Conservation (phyloP, 225 moss, liverwort and hornwort genomes). For the Lunularia cruciata region DNA sequence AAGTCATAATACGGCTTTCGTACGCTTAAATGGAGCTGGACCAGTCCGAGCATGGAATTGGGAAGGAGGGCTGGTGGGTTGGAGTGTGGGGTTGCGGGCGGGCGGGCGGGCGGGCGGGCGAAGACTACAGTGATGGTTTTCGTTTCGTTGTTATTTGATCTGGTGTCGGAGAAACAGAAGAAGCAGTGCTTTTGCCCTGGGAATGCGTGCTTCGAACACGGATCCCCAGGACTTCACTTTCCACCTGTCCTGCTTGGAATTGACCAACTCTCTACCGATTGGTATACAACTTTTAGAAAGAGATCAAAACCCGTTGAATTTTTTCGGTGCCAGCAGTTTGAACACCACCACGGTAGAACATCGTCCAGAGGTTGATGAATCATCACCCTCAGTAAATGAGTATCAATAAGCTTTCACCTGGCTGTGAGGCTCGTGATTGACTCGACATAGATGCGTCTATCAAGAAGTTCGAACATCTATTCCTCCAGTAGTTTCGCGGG, state of each 20-base stretch:
- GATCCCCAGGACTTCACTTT: conserved; percentile 3
- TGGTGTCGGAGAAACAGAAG: background rate
- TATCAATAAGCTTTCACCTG: background rate
- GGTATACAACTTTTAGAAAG: background rate
- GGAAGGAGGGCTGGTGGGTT: background rate
- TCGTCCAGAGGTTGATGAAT: background rate
- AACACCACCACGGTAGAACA: background rate
- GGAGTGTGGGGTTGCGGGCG: background rate
- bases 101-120: background rate
- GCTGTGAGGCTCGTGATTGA: background rate
- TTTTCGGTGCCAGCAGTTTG: background rate
- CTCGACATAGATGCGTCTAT: background rate
- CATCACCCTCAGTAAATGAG: background rate
- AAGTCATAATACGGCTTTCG: too few species aligned
- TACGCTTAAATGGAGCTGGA: background rate
- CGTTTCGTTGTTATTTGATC: background rate
- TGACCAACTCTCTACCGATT: background rate
- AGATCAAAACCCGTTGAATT: background rate
- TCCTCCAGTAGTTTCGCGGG: background rate
- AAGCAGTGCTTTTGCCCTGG: background rate
- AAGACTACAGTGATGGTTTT: background rate
- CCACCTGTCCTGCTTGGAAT: background rate
- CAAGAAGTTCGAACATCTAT: background rate
- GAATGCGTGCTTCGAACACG: too few species aligned
- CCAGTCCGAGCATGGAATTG: background rate